A percentile compares a stretch with the other conserved stretches of the same genome.
Conservation (phyloP, 352 stramenopile species). For the Phytophthora cactorum region DNA sequence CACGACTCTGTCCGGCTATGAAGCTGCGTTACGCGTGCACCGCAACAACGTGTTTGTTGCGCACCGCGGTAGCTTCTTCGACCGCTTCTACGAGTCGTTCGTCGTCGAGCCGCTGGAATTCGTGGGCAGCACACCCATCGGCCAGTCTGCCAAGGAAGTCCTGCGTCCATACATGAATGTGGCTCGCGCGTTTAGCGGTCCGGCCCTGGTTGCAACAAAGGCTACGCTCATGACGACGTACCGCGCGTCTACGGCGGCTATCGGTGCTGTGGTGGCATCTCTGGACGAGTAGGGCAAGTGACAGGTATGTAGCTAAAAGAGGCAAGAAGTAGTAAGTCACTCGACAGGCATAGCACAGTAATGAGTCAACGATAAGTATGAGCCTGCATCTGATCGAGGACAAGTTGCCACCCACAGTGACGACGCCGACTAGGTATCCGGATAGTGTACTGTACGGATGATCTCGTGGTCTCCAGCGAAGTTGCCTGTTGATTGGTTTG, state of each 20-base stretch:
- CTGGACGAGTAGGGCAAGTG: conserved; percentile 49
- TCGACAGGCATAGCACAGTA: not conserved
- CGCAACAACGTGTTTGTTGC: conserved; percentile 83
- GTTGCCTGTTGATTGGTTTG: no score
- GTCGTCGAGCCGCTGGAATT: conserved; percentile 80
- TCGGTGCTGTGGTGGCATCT: conserved; percentile 70
- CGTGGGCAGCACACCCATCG: conserved; percentile 66
- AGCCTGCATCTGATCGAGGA: no score
- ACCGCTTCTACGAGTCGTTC: conserved; percentile 73
- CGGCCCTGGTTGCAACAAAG: conserved; percentile 67
- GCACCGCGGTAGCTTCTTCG: conserved; percentile 71
- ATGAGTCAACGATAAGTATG: not conserved
- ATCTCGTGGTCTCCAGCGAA: no score
- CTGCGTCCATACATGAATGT: conserved; percentile 74
- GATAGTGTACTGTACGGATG: no score
- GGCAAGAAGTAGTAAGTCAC: not conserved
- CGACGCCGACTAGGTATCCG: no score
- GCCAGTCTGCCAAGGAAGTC: conserved; percentile 57
- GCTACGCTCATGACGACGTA: conserved; percentile 79
- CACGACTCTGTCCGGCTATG: conserved; percentile 68
- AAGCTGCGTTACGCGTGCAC: conserved; percentile 66
- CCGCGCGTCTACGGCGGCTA: conserved; percentile 64
- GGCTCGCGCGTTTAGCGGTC: conserved; percentile 70
- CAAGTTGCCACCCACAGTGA: no score
- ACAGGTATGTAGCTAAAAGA: not conserved